phyloP scores from a whole-genome alignment of 2,329 filamentous ascomycete genomes.

The Trematosphaeria pertusa region DNA sequence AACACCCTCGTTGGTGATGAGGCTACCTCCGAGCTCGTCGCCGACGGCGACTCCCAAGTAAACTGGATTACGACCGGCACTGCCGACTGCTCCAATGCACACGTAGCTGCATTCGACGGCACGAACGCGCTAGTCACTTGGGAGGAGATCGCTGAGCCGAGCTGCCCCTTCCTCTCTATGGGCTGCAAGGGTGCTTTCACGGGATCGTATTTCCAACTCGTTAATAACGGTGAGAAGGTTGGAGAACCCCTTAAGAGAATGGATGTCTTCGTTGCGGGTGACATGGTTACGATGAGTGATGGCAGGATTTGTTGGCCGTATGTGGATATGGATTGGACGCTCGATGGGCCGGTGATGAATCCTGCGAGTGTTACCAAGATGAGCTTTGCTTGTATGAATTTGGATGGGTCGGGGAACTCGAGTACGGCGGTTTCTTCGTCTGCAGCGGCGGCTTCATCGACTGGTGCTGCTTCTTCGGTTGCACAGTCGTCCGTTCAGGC shows the following conservation, averaged over 20 bases:
- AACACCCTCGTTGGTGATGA: slow-evolving; percentile 61
- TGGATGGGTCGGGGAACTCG: slow-evolving; percentile 21
- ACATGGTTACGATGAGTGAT: slow-evolving; percentile 67
- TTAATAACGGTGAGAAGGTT: slow-evolving; percentile 60
- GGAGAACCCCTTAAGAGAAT: slow-evolving; percentile 59
- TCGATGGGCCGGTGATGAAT: slow-evolving; percentile 50
- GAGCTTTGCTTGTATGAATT: slow-evolving; percentile 61
- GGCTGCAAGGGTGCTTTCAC: slow-evolving; percentile 66
- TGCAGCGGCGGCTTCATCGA: slow-evolving; percentile 8
- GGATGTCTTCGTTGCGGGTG: slow-evolving; percentile 66
- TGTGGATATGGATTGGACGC: slow-evolving; percentile 61
- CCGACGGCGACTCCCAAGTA: slow-evolving; percentile 64
- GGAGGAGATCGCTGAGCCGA: slow-evolving; percentile 66
- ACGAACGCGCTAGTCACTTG: slow-evolving; percentile 63
- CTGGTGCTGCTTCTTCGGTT: slow-evolving; percentile 13
- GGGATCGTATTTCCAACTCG: slow-evolving; percentile 66
- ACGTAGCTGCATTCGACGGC: slow-evolving; percentile 62
- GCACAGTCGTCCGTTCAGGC: slow-evolving; percentile 4
- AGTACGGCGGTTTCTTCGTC: slow-evolving; percentile 11
- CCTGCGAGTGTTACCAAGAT: slow-evolving; percentile 51
- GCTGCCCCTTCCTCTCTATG: slow-evolving; percentile 65
- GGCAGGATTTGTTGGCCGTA: slow-evolving; percentile 69
- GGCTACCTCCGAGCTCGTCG: slow-evolving; percentile 62
- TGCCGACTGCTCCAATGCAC: slow-evolving; percentile 65
- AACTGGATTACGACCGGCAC: slow-evolving; percentile 65